A percentile compares a stretch with the other conserved stretches of the same genome.
Evolutionary conservation across 2,329 filamentous ascomycete species (phyloP).

Genomic region (Phialemoniopsis sp.): DNA sequence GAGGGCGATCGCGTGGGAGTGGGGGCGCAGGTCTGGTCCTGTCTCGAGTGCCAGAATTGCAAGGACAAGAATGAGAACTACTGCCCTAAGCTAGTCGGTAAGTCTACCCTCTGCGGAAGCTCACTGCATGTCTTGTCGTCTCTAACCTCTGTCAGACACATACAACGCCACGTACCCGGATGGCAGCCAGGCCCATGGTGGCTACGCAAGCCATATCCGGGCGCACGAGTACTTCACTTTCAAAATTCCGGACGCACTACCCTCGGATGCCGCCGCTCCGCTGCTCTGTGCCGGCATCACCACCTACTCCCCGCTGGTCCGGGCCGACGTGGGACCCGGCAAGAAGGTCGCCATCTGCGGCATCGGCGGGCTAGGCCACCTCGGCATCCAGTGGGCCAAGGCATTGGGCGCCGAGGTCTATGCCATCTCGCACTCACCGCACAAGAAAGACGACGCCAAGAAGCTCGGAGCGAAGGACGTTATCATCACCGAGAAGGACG

Average conservation of each 20-base stretch:
- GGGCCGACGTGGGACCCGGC: constrained; percentile 64
- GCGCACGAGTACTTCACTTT: constrained; percentile 55
- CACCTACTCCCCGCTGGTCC: constrained; percentile 63
- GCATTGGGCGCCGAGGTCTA: constrained; percentile 66
- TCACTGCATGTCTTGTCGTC: too few species aligned
- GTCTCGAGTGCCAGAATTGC: constrained; percentile 45
- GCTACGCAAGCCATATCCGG: constrained; percentile 46
- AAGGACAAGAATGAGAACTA: constrained; percentile 46
- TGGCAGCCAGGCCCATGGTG: constrained; percentile 62
- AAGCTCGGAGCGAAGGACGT: constrained; percentile 59
- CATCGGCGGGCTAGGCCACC: constrained; percentile 70
- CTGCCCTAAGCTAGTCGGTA: constrained; percentile 37
- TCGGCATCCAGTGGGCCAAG: constrained; percentile 66
- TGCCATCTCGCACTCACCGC: constrained; percentile 55
- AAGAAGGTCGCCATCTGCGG: constrained; percentile 70
- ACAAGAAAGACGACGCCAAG: constrained; percentile 56
- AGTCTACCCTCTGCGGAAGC: too few species aligned
- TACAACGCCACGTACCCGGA: constrained; percentile 55
- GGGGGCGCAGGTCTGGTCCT: constrained; percentile 56
- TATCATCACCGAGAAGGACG: constrained; percentile 40
- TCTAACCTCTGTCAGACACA: constrained; percentile 31
- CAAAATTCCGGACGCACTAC: constrained; percentile 50
- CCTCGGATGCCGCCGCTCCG: constrained; percentile 51
- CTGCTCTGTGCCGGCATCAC: constrained; percentile 79
- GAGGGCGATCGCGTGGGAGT: constrained; percentile 62